A percentile compares a stretch with the other conserved stretches of the same genome.
Conservation (phyloP, 2,329 filamentous ascomycete species). For the Aspergillus clavatus region DNA sequence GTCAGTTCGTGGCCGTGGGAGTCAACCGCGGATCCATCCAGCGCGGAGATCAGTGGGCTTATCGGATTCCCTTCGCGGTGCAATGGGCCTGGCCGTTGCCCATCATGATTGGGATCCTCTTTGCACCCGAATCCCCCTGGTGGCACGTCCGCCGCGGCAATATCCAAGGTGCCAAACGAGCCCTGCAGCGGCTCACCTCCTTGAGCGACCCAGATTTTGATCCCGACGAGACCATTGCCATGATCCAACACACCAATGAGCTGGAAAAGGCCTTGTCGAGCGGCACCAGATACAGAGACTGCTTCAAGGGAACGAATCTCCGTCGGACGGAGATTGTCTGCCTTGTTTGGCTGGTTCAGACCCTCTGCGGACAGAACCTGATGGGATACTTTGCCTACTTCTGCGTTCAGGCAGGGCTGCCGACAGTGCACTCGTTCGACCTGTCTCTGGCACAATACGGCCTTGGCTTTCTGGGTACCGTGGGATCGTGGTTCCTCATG, state of each 20-base stretch:
- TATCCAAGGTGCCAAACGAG: conserved; percentile 39
- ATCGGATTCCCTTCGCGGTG: conserved; percentile 46
- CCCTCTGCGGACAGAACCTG: conserved; percentile 56
- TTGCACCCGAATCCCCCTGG: conserved; percentile 47
- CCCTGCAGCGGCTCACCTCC: conserved; percentile 39
- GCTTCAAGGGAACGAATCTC: conserved; percentile 72
- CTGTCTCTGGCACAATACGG: conserved; percentile 54
- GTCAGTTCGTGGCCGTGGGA: conserved; percentile 45
- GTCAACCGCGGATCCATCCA: conserved; percentile 42
- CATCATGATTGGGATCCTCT: conserved; percentile 37
- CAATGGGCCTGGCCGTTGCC: conserved; percentile 49
- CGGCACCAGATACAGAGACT: conserved; percentile 70
- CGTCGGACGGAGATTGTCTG: conserved; percentile 68
- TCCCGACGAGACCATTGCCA: conserved; percentile 73
- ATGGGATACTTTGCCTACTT: conserved; percentile 59
- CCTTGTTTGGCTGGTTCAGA: conserved; percentile 58
- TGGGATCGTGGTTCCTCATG: conserved; percentile 49
- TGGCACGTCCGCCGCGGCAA: conserved; percentile 44
- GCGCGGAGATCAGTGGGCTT: conserved; percentile 44
- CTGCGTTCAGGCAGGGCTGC: conserved; percentile 44
- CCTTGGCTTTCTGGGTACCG: conserved; percentile 52
- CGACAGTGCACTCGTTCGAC: conserved; percentile 30
- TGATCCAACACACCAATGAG: conserved; percentile 83
- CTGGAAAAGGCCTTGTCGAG: conserved; percentile 67
- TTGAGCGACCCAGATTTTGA: conserved; percentile 62